Base-by-base conservation (phyloP, 202 grass and related monocot species). In the Panicum virgatum region DNA sequence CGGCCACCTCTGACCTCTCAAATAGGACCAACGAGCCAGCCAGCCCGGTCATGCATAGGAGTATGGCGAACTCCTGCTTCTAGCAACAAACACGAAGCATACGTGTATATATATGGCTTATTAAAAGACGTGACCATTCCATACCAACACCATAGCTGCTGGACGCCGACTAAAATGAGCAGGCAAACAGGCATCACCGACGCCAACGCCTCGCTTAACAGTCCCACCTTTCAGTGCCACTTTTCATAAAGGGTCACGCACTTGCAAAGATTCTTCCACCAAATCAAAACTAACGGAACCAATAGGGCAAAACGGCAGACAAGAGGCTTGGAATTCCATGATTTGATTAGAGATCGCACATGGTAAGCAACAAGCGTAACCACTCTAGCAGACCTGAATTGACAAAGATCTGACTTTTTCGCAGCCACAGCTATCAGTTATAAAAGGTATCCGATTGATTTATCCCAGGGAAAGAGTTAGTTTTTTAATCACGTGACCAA, bases 191-290 rank as follows among this genome's bases (percentile, higher is more conserved):
- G n/a, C 61, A 46, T 74, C 53, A 65, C 52, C 27, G 44, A 61
- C 27, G 43, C 50, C 27, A 75, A 56, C 44, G 75, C 53, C 69
- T 54, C 8, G 5, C 68, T 68, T 40, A 48, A 45, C 50, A 73
- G 14, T 13, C 23, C 50, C 50, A 40, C 26, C 23, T 63, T 73
- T 80, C 23, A 65, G 48, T 60, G 43, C 67, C 23, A 44, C 75
- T 79, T 85, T 59, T 22, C 37, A n/a, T 63, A 83, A 83, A 90
- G 69, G 37, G 6, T 20, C 7, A 23, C 84, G 69, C 75, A 75
- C 84, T 83, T 34, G 37, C 27, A 48, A 76, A 62, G 75, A 83
- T 83, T 83, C 83, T 79, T 62, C n/a, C 75, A 51, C 15, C 69
- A 43, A 52, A 37, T 66, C 69, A 58, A 87, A 54, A 86, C 75